Conservation (phyloP, 768 basidiomycete species). For the Chlorophyllum brunneum region DNA sequence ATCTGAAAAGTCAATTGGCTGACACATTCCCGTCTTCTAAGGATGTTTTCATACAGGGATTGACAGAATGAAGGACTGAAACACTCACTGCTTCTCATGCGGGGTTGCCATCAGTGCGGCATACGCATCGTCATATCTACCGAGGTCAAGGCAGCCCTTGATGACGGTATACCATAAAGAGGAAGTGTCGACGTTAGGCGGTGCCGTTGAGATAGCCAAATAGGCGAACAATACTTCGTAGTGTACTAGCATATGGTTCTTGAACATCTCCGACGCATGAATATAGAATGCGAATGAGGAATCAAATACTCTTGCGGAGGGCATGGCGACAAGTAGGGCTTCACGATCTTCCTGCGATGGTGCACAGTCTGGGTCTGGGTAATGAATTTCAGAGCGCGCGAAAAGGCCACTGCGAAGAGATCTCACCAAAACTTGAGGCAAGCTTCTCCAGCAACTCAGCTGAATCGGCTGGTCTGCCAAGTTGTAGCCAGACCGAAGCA, state of each 20-base stretch:
- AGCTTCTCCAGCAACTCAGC: slow-evolving; percentile 68
- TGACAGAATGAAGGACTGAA: slow-evolving; percentile 4
- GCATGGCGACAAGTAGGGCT: slow-evolving; percentile 59
- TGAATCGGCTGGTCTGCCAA: slow-evolving; percentile 72
- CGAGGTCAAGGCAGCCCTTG: slow-evolving; percentile 69
- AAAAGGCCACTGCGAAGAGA: neutral
- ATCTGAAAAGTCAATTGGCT: slow-evolving; percentile 84
- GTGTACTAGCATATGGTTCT: slow-evolving; percentile 44
- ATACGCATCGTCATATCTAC: slow-evolving; percentile 86
- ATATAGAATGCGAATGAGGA: slow-evolving; percentile 74
- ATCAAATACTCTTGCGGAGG: slow-evolving; percentile 49
- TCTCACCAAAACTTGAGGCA: slow-evolving; percentile 71
- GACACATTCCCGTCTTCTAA: slow-evolving; percentile 78
- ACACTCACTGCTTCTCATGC: slow-evolving; percentile 72
- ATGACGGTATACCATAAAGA: slow-evolving; percentile 81
- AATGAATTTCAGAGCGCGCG: slow-evolving; percentile 12
- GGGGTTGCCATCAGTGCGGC: slow-evolving; percentile 70
- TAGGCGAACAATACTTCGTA: slow-evolving; percentile 75
- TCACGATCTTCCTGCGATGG: slow-evolving; percentile 59
- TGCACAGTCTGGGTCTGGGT: slow-evolving; percentile 43
- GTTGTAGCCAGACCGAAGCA: slow-evolving; percentile 60
- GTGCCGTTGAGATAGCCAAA: slow-evolving; percentile 72
- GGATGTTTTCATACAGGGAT: slow-evolving; percentile 11
- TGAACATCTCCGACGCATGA: slow-evolving; percentile 75
- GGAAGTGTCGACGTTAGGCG: slow-evolving; percentile 47